Evolutionary conservation across 139 green algal genomes (phyloP).

Genomic region (Chlorella ohadii): DNA sequence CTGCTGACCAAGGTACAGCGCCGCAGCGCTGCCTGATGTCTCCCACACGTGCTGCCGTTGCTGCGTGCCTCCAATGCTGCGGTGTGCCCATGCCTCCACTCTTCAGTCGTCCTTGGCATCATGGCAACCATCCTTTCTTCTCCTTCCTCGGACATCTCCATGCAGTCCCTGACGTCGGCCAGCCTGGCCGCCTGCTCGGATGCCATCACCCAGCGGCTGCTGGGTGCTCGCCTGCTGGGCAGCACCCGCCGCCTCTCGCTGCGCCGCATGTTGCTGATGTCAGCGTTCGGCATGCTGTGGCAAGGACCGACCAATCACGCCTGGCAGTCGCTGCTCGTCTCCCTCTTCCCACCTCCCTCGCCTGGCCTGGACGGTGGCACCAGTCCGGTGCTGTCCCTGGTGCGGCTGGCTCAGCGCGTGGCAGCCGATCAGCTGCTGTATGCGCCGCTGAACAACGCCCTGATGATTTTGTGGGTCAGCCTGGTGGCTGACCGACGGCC

Average conservation of each 20-base stretch:
- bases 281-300: background rate
- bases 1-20: background rate
- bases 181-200: constrained; percentile 10
- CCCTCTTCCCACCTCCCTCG: background rate
- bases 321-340: constrained; percentile 11
- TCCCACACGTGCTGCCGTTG: background rate
- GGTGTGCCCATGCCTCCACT: no score
- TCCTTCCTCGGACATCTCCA: background rate
- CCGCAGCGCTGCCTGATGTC: no score
- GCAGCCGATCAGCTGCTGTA: constrained; percentile 39
- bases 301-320: constrained; percentile 22
- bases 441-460: constrained; percentile 40
- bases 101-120: no score
- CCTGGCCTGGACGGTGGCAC: background rate
- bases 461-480: constrained; percentile 33
- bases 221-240: background rate
- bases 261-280: background rate
- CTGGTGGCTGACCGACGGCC: constrained; percentile 12
- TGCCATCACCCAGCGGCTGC: constrained; percentile 26
- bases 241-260: background rate
- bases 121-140: background rate
- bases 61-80: no score
- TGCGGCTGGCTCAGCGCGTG: constrained; percentile 2
- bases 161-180: constrained; percentile 19
- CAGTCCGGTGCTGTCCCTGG: background rate